Evolutionary conservation across 306 rosid genomes (phyloP), one percentile per base, ranked within the genome.

Genomic region (Glycyrrhiza uralensis): DNA sequence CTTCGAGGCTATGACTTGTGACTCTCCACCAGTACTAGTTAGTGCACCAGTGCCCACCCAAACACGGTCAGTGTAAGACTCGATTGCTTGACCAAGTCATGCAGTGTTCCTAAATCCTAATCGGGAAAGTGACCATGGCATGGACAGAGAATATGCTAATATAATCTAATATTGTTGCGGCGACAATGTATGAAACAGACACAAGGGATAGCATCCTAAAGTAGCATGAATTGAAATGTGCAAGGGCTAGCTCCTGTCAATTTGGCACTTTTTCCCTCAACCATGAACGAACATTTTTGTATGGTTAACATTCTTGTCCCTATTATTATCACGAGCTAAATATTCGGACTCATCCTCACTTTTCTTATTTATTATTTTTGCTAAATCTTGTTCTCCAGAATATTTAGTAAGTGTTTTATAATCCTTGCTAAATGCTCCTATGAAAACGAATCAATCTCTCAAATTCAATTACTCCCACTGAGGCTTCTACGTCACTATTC

Each of bases 301-400:
- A 44, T 8, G 60, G 74, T 24, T 30, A 45, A 46, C 13, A 49
- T 36, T 41, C 14, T 24, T 45, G 4, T 4, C 28, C 47, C 50
- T 54, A 20, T 23, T 22, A 24, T 56, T 7, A 33, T n/a, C 51
- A 71, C 39, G 5, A 15, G 9, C 8, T 47, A 20, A 41, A 76
- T 71, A 81, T 64, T 76, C 61, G 38, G 12, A 6, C 58, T 70
- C 66, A 70, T 64, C 77, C 4, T 22, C 47, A 1, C 18, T 59
- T 6, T n/a, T 64, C 22, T 49, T 47, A 14, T 18, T 7, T 12
- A 28, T 3, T 26, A 72, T 65, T 58, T 3, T 65, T 62, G 44
- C 2, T n/a, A n/a, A n/a, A n/a, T n/a, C n/a, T 60, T 59, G 50
- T 50, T 74, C 39, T 19, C 17, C 39, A 11, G 50, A 80, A 33